Evolutionary conservation across 2,329 filamentous ascomycete species (phyloP).

Genomic region (Emergomyces orientalis): DNA sequence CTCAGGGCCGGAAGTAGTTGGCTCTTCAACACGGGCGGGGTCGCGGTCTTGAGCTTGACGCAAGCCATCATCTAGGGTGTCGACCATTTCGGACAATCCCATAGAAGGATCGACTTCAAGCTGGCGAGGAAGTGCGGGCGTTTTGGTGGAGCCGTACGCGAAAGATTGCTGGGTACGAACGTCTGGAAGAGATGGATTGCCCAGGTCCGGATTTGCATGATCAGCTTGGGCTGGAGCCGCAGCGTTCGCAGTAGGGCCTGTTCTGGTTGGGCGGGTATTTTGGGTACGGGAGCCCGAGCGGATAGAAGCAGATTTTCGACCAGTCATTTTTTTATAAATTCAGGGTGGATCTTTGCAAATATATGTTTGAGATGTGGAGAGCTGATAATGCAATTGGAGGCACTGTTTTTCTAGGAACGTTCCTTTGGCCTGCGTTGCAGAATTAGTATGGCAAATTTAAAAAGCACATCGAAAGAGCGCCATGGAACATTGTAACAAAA

Average conservation of each 20-base stretch:
- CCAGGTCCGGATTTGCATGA: constrained; percentile 13
- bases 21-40: constrained; percentile 19
- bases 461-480: background rate
- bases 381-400: background rate
- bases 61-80: constrained; percentile 26
- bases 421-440: background rate
- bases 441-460: background rate
- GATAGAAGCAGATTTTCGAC: background rate
- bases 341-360: background rate
- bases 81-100: constrained; percentile 26
- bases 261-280: background rate
- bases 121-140: constrained; percentile 28
- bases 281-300: background rate
- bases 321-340: constrained; percentile 5
- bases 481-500: background rate
- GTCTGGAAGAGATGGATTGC: constrained; percentile 28
- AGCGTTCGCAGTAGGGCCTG: background rate
- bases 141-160: constrained; percentile 32
- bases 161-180: constrained; percentile 33
- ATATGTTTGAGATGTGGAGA: background rate
- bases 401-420: background rate
- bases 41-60: constrained; percentile 19
- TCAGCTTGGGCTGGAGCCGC: background rate
- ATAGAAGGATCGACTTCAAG: constrained; percentile 25
- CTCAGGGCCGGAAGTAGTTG: constrained; percentile 8